These are phyloP conservation scores for Entoloma clypeatum DNA, from an alignment of 1,284 basidiomycete genomes.

Conservation along the genomic window DNA sequence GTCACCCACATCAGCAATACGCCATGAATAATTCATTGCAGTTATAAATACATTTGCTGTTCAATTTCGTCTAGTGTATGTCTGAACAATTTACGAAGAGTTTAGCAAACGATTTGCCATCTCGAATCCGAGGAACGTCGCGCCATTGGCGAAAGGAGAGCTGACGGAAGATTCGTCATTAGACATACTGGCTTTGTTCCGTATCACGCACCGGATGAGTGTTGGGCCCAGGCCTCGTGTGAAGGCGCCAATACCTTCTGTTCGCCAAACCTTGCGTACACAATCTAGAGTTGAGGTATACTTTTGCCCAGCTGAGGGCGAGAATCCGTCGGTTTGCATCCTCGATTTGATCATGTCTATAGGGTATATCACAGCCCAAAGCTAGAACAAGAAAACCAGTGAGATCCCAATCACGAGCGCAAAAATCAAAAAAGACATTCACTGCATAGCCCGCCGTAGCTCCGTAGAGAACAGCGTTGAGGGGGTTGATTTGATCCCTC, in stretches of 20 bases:
- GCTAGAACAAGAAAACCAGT: conserved; percentile 35
- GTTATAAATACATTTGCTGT: too few species aligned
- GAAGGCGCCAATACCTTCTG: conserved; percentile 84
- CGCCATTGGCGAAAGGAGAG: conserved; percentile 88
- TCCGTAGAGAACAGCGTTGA: conserved; percentile 80
- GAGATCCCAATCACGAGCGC: conserved; percentile 8
- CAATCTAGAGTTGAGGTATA: conserved; percentile 85
- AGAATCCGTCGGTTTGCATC: conserved; percentile 92
- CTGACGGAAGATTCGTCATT: conserved; percentile 34
- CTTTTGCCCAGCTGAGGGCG: conserved; percentile 67
- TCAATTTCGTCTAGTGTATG: too few species aligned
- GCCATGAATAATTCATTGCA: too few species aligned
- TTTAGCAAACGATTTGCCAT: conserved; percentile 72
- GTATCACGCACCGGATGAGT: conserved; percentile 69
- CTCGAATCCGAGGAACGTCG: conserved; percentile 92
- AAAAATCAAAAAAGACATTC: conserved; percentile 29
- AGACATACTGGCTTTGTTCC: too few species aligned
- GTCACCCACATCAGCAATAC: not conserved
- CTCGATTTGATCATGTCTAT: conserved; percentile 95
- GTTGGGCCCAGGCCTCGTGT: conserved; percentile 88
- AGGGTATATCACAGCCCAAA: conserved; percentile 86
- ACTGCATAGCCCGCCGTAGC: conserved; percentile 84
- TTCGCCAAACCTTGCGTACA: conserved; percentile 73
- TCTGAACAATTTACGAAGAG: conserved; percentile 24
- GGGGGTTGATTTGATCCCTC: conserved; percentile 73